Evolutionary conservation across 2,329 filamentous ascomycete genomes (phyloP), one percentile per base, ranked within the genome.

Genomic region (Didymella arachidicola): DNA sequence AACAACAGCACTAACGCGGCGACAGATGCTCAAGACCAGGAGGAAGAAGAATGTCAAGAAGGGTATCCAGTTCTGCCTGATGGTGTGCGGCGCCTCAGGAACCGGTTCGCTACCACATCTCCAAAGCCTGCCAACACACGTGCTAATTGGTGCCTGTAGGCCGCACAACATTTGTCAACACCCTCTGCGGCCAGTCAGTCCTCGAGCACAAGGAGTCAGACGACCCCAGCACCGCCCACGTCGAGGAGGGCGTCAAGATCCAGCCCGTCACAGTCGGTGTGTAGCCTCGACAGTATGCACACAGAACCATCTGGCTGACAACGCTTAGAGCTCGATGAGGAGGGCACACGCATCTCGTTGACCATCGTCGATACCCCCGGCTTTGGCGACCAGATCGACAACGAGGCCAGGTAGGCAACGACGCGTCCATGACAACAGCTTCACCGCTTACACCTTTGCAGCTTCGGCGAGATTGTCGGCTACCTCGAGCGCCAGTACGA

Each of bases 11-110:
- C 74, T 77, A 67, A 77, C 68, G 32, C 42, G 53, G 36, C 45
- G 29, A 18, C 58, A 77, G 74, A 73, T 73, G 61, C 73, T 96
- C 82, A 71, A 97, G 91, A 93, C 97, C 79, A 93, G 95, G 83
- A 90, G 92, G 82, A 99, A 99, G 94, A 99, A 99, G 91, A 98
- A 99, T 87, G 94, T 99, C 84, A 97, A 97, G 91, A 97, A 97
- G 88, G 95, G 95, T 78, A 98, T 99, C 78, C 95, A 99, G 86
- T 99, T 99, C 85, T 98, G 93, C 81, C 83, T 99, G 87, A 99
- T 99, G 95, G 95, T 99, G 76, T 98, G 95, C 79, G 95, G 95
- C 84, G 95, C 95, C 78, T 98, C 94, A 72, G 95, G 95, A 81
- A 98, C 95, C 81, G 95, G 93, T 97, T 88, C 76, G 86, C 82